phyloP scores from a whole-genome alignment of 1,139 yeast species.

The Komagataea norvegica region DNA sequence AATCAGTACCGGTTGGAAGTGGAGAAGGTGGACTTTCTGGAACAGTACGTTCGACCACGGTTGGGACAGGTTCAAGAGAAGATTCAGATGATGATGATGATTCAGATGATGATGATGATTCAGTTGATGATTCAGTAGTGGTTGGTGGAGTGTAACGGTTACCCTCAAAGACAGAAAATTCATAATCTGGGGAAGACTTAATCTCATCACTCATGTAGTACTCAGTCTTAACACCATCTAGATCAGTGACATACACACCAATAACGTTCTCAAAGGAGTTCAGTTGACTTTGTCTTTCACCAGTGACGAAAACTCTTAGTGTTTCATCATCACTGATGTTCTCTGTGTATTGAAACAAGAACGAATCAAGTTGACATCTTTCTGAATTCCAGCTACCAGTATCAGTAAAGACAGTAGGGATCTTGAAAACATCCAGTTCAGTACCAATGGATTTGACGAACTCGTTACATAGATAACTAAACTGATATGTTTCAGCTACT shows the following conservation, averaged over 20 bases:
- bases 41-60: background rate
- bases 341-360: background rate
- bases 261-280: background rate
- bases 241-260: conserved; percentile 1
- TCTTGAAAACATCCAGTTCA: conserved; percentile 5
- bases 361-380: background rate
- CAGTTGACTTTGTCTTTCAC: background rate
- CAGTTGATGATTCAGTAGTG: background rate
- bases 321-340: conserved; percentile 1
- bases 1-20: conserved; percentile 7
- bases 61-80: background rate
- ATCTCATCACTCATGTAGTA: conserved; percentile 2
- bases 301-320: background rate
- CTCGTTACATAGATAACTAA: conserved; percentile 4
- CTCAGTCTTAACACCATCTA: background rate
- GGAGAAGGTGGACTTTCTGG: conserved; percentile 1
- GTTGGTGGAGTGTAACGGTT: conserved; percentile 5
- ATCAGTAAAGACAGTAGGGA: conserved; percentile 2
- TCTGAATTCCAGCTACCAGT: conserved; percentile 1
- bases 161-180: conserved; percentile 4
- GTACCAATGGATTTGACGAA: conserved; percentile 5
- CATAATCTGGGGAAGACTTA: conserved; percentile 3
- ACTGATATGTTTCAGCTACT: conserved; percentile 1
- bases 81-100: conserved; percentile 1
- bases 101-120: background rate